A percentile compares a stretch with the other conserved stretches of the same genome.
Conservation (phyloP, 768 basidiomycete genomes). For the Wakefieldia striispora region DNA sequence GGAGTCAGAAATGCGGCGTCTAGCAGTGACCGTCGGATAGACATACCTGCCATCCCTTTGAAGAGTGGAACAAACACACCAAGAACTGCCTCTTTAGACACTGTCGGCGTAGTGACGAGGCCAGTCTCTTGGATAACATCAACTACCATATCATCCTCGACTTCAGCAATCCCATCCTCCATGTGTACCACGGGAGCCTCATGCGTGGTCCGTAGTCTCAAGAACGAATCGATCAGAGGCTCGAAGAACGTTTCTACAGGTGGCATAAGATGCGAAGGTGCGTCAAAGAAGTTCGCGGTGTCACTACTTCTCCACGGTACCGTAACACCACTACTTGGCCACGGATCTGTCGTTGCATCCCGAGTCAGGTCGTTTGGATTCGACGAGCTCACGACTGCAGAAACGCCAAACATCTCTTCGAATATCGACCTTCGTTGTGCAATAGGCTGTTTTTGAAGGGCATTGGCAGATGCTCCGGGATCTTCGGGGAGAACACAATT, state of each 20-base stretch:
- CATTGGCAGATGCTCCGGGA: slow-evolving; percentile 42
- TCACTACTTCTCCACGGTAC: slow-evolving; percentile 41
- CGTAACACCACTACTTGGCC: slow-evolving; percentile 14
- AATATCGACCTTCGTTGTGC: slow-evolving; percentile 61
- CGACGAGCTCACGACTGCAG: slow-evolving; percentile 51
- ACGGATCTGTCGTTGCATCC: slow-evolving; percentile 8
- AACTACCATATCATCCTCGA: slow-evolving; percentile 45
- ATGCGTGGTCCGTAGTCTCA: slow-evolving; percentile 30
- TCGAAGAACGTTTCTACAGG: slow-evolving; percentile 72
- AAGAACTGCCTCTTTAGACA: slow-evolving; percentile 57
- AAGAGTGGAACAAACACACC: slow-evolving; percentile 62
- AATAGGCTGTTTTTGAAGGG: slow-evolving; percentile 30
- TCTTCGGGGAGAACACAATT: slow-evolving; percentile 40
- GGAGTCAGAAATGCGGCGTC: slow-evolving; percentile 4
- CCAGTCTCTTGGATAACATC: slow-evolving; percentile 27
- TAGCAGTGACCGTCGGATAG: neutral
- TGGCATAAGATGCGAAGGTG: slow-evolving; percentile 75
- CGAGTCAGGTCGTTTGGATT: slow-evolving; percentile 19
- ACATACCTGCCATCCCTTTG: slow-evolving; percentile 46
- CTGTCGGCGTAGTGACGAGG: slow-evolving; percentile 24
- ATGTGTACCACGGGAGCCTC: slow-evolving; percentile 8
- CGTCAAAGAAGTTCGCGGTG: slow-evolving; percentile 53
- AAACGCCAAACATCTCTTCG: slow-evolving; percentile 87
- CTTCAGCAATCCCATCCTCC: slow-evolving; percentile 30
- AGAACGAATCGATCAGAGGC: slow-evolving; percentile 51